Evolutionary conservation across 2,329 filamentous ascomycete genomes (phyloP).

Genomic region (Curvularia hawaiiensis): DNA sequence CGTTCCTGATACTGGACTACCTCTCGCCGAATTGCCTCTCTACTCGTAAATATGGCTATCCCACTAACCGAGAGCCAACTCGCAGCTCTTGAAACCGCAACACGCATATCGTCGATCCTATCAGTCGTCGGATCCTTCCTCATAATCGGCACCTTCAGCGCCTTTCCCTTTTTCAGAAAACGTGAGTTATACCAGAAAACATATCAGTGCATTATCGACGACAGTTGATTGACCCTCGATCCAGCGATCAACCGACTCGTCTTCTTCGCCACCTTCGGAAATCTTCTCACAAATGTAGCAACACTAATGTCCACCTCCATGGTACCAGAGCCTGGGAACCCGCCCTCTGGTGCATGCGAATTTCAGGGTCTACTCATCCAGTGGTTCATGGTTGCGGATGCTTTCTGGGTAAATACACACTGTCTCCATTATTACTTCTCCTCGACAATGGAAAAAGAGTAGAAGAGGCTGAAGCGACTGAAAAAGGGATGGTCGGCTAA

Average conservation of each 20-base stretch:
- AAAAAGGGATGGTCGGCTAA: neutral
- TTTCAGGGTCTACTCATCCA: constrained; percentile 82
- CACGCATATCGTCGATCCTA: constrained; percentile 71
- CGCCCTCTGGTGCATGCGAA: constrained; percentile 67
- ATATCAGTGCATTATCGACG: neutral
- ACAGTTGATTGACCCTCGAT: neutral
- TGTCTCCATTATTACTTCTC: neutral
- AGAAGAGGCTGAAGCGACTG: neutral
- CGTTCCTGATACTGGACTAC: too few relatives aligned
- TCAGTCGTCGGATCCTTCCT: constrained; percentile 74
- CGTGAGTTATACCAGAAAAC: constrained; percentile 37
- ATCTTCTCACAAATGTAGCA: constrained; percentile 76
- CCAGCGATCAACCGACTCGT: constrained; percentile 78
- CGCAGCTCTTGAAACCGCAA: constrained; percentile 63
- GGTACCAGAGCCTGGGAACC: constrained; percentile 44
- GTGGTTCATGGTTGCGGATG: constrained; percentile 60
- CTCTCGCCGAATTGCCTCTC: neutral
- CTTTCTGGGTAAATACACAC: constrained; percentile 53
- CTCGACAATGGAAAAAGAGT: too few relatives aligned
- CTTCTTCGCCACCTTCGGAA: constrained; percentile 83
- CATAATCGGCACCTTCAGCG: constrained; percentile 72
- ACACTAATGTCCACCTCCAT: constrained; percentile 73
- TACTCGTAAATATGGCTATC: constrained; percentile 16
- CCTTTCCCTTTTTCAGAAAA: constrained; percentile 75
- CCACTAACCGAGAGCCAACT: constrained; percentile 21